A percentile compares a stretch with the other conserved stretches of the same genome.
Conservation (phyloP, 2,329 filamentous ascomycete genomes). For the Hirsutella thompsonii region DNA sequence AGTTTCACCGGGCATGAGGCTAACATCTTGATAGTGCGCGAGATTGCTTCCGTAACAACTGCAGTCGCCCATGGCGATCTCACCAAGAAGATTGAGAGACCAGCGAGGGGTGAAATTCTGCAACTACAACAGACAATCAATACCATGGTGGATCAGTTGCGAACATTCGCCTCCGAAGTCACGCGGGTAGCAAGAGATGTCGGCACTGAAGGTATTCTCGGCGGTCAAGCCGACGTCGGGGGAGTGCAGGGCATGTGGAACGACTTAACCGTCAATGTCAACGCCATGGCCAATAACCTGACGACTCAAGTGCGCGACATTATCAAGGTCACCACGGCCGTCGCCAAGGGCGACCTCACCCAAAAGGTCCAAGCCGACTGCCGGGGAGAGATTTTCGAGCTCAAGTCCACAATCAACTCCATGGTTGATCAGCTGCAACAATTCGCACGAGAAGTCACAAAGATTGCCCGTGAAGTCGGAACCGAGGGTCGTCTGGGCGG, state of each 20-base stretch:
- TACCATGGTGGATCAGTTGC: slow-evolving; percentile 77
- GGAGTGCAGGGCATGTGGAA: slow-evolving; percentile 85
- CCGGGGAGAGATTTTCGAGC: slow-evolving; percentile 80
- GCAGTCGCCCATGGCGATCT: slow-evolving; percentile 73
- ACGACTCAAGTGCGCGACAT: slow-evolving; percentile 91
- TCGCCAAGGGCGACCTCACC: slow-evolving; percentile 77
- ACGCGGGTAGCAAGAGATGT: slow-evolving; percentile 74
- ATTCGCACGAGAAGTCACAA: slow-evolving; percentile 93
- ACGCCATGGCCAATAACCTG: slow-evolving; percentile 78
- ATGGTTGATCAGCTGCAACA: slow-evolving; percentile 98
- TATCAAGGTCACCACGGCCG: slow-evolving; percentile 64
- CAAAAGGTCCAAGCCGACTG: slow-evolving; percentile 93
- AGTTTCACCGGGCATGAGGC: background rate
- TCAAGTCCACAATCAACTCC: slow-evolving; percentile 97
- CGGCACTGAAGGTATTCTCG: slow-evolving; percentile 71
- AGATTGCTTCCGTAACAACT: slow-evolving; percentile 75
- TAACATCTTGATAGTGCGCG: slow-evolving; percentile 42
- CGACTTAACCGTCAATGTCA: slow-evolving; percentile 73
- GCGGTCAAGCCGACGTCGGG: slow-evolving; percentile 71
- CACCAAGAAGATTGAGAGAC: slow-evolving; percentile 73
- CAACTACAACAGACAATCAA: slow-evolving; percentile 80
- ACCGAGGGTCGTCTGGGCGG: slow-evolving; percentile 90
- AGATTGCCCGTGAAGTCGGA: slow-evolving; percentile 90
- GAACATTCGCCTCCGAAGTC: slow-evolving; percentile 74
- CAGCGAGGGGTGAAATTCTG: slow-evolving; percentile 69